Base-by-base conservation (phyloP, 805 yeast genomes). In the Ogataea pilisensis region DNA sequence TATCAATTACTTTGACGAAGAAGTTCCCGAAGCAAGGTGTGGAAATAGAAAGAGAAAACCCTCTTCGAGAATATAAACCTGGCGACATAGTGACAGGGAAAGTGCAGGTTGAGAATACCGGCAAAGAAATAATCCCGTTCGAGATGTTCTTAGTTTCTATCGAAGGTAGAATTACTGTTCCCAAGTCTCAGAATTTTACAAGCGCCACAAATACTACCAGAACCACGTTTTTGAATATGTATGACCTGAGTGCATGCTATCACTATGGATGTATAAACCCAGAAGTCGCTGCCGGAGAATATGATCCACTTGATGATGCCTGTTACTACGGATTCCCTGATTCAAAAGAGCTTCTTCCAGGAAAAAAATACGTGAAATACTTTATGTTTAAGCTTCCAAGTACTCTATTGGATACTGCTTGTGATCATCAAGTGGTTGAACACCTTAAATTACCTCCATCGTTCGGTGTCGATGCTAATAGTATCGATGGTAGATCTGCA, bases 1-100 rank as follows among this genome's bases (percentile, higher is more conserved):
- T 58, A 6, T 44, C 52, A n/a, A 44, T 62, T 5, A 46, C 44
- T 11, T 68, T 76, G 9, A 73, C 80, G 2, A 70, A 69, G 41
- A 51, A 55, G 19, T 63, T 66, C 2, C 78, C 80, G 0, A 34
- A 33, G 32, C 14, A 41, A 3, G 49, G 54, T 7, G 14, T 40
- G 5, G 20, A 28, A 13, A 25, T 43, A 8, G 59, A 60, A 29
- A 46, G 52, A 14, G 70, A 65, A 37, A 51, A 57, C 12, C 57
- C 64, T 31, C 51, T 74, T 20, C 68, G 69, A 42, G 85, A 79
- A 55, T 83, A 75, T 54, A 75, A 75, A 16, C 79, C 82, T 11
- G 88, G 87, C 13, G 89, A 82, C 53, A 66, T 68, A 17, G 66
- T 83, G 11, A 72, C 76, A 51, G 91, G 91, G 0, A 76, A 72